A percentile compares a stretch with the other conserved stretches of the same genome.
These are phyloP conservation scores for Boletus smithii DNA, from an alignment of 1,284 basidiomycete genomes.

Conservation along the genomic window DNA sequence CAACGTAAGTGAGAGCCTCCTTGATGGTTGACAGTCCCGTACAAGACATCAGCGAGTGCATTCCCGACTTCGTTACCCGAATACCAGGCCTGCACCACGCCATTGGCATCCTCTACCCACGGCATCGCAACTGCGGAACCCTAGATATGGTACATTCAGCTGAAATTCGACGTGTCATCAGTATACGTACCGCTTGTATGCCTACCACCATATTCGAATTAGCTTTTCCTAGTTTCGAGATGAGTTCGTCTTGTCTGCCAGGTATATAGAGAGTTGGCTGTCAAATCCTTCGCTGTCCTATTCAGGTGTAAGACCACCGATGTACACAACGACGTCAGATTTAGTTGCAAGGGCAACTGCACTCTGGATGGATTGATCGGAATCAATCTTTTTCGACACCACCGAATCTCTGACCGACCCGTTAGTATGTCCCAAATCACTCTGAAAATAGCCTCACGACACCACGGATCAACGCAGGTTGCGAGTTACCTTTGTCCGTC, in stretches of 20 bases:
- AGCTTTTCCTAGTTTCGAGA: too few relatives aligned
- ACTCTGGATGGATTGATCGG: neutral
- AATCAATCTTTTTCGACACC: neutral
- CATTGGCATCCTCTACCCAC: too few relatives aligned
- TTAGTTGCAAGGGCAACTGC: neutral
- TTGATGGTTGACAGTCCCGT: too few relatives aligned
- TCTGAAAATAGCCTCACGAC: neutral
- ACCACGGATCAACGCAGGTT: neutral
- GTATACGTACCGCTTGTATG: too few relatives aligned
- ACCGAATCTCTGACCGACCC: neutral
- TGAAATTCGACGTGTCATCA: neutral
- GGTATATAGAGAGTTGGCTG: conserved; percentile 50
- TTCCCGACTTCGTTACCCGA: too few relatives aligned
- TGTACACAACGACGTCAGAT: neutral
- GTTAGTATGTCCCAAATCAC: neutral
- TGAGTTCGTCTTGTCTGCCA: too few relatives aligned
- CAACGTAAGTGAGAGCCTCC: too few relatives aligned
- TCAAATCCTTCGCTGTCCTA: neutral
- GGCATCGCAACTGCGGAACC: conserved; percentile 53
- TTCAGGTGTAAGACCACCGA: neutral
- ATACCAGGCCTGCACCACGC: too few relatives aligned
- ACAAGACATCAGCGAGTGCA: too few relatives aligned
- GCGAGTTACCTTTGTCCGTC: neutral
- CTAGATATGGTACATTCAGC: conserved; percentile 31
- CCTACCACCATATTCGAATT: too few relatives aligned